These are phyloP conservation scores for Cocos nucifera DNA, from an alignment of 176 grass and related monocot genomes.

Conservation along the genomic window DNA sequence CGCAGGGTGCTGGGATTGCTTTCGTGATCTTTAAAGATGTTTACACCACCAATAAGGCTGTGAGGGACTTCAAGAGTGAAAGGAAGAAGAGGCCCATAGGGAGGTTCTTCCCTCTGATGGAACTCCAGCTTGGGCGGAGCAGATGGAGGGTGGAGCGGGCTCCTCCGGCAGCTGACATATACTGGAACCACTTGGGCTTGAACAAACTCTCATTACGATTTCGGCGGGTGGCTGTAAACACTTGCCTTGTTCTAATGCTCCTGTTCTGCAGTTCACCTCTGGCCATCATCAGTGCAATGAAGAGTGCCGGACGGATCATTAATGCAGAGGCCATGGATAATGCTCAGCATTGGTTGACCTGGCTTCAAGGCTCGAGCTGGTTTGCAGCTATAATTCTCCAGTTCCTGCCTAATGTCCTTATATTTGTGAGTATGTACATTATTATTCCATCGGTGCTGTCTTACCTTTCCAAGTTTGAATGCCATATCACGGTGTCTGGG, in stretches of 20 bases:
- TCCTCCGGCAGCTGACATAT: conserved; percentile 80
- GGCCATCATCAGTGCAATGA: conserved; percentile 84
- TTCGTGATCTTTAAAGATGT: conserved; percentile 96
- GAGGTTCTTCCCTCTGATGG: conserved; percentile 82
- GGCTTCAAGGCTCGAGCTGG: conserved; percentile 93
- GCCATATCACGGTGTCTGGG: conserved; percentile 84
- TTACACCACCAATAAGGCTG: conserved; percentile 87
- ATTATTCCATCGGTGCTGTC: conserved; percentile 90
- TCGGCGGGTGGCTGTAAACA: conserved; percentile 73
- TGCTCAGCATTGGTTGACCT: conserved; percentile 80
- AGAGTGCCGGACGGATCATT: conserved; percentile 74
- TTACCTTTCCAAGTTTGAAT: conserved; percentile 96
- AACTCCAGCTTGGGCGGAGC: conserved; percentile 81
- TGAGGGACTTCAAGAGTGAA: conserved; percentile 82
- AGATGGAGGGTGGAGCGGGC: conserved; percentile 90
- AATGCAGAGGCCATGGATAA: conserved; percentile 95
- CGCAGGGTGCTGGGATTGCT: conserved; percentile 69
- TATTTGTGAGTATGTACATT: conserved; percentile 97
- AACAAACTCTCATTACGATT: conserved; percentile 63
- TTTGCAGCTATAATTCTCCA: conserved; percentile 84
- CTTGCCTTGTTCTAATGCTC: conserved; percentile 86
- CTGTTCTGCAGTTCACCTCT: conserved; percentile 93
- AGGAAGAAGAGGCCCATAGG: conserved; percentile 66
- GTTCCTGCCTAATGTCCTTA: conserved; percentile 87
- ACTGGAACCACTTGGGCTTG: conserved; percentile 94